Base-by-base conservation (phyloP, 306 rosid species). In the Canavalia ensiformis region DNA sequence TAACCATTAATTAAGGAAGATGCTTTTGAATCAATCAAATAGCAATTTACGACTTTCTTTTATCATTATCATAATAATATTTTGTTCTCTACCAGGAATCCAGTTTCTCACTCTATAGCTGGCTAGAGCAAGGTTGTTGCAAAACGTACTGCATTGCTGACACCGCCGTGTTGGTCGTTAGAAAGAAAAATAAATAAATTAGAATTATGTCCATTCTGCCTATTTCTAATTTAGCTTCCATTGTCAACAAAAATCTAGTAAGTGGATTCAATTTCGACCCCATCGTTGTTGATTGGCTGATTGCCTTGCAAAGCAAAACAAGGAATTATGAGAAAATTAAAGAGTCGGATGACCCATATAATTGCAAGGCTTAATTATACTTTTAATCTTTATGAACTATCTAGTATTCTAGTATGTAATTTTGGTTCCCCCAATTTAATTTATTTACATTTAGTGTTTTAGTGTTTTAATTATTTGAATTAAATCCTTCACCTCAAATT, bases 1-100 rank as follows among this genome's bases (percentile, higher is more conserved):
- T 39, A 72, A 8, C 34, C 52, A 12, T 28, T 12, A 45, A 68
- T 75, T 68, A 75, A 49, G 50, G 71, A 8, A 60, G 7, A 13
- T 66, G 63, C 71, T 57, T 83, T 64, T 56, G 74, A 69, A 75
- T 82, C 46, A 83, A 83, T 18, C 4, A 77, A 59, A n/a, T 28
- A 39, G 18, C n/a, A 25, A 77, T 46, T 47, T 39, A 47, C 46
- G 44, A 67, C 71, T 74, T 75, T 37, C 8, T 58, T 77, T 77
- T 25, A 65, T 44, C 45, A 58, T 71, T 8, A 50, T n/a, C 33
- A n/a, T 44, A 42, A 2, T 66, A 50, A 62, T 35, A 45, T 35
- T 13, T 35, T 66, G 56, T 52, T 46, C 33, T 28, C 3, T 71
- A 13, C 74, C 37, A 29, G 11, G 72, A 51, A 72, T 63, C 79